These are phyloP conservation scores for Mycena rebaudengoi DNA, from an alignment of 768 basidiomycete genomes.

Conservation along the genomic window DNA sequence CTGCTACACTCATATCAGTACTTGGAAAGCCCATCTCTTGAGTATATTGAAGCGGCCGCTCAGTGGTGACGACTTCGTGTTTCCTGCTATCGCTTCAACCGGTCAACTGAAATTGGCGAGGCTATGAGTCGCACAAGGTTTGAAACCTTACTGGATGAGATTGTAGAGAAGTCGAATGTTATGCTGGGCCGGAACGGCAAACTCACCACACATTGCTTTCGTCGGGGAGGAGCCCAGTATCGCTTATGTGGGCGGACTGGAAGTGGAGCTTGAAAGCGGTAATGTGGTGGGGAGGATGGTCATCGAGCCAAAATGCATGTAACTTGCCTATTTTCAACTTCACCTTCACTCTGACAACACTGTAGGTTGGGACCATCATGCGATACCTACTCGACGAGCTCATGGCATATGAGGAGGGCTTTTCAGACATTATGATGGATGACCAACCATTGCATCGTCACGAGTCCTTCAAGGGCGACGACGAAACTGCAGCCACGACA, in stretches of 20 bases:
- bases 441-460: no score
- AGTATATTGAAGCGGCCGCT: conserved; percentile 18
- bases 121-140: conserved; percentile 30
- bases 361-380: no score
- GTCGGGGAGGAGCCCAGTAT: conserved; percentile 37
- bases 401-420: no score
- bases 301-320: conserved; percentile 28
- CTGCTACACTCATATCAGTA: conserved; percentile 21
- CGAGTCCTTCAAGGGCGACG: no score
- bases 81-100: conserved; percentile 32
- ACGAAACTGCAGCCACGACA: no score
- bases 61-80: conserved; percentile 26
- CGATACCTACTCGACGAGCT: no score
- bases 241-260: conserved; percentile 36
- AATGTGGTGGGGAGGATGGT: conserved; percentile 41
- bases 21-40: conserved; percentile 22
- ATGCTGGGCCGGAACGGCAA: conserved; percentile 20
- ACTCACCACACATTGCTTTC: conserved; percentile 39
- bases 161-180: conserved; percentile 27
- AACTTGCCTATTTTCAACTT: no score
- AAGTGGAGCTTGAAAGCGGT: conserved; percentile 37
- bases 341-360: no score
- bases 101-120: conserved; percentile 31
- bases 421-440: no score
- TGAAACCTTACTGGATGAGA: conserved; percentile 30